phyloP scores from a whole-genome alignment of 768 basidiomycete species.

The Imleria badia region DNA sequence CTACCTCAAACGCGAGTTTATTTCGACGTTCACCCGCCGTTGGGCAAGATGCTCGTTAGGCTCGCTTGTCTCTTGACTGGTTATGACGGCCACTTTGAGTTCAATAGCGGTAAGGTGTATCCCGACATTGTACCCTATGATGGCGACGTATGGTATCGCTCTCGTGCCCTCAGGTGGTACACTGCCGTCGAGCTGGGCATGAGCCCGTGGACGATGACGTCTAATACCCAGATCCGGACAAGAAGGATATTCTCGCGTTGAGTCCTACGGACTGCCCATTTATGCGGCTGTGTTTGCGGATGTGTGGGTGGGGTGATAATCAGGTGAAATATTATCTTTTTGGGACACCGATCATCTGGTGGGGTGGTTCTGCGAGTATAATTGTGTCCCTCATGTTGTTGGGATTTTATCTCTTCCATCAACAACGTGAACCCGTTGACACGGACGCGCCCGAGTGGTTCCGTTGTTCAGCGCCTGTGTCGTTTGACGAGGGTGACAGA shows the following conservation, averaged over 20 bases:
- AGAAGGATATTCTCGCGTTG: slow-evolving; percentile 96
- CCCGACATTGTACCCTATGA: slow-evolving; percentile 83
- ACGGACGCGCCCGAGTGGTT: slow-evolving; percentile 75
- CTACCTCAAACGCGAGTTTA: slow-evolving; percentile 98
- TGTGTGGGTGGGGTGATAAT: slow-evolving; percentile 93
- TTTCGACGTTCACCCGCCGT: slow-evolving; percentile 97
- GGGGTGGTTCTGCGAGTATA: slow-evolving; percentile 74
- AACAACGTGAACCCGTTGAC: slow-evolving; percentile 87
- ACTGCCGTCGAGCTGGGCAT: slow-evolving; percentile 93
- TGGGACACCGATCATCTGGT: slow-evolving; percentile 92
- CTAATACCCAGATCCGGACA: slow-evolving; percentile 98
- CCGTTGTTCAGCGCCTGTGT: neutral
- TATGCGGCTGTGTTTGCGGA: slow-evolving; percentile 84
- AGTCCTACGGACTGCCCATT: slow-evolving; percentile 93
- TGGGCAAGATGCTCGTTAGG: slow-evolving; percentile 99
- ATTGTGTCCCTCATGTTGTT: slow-evolving; percentile 50
- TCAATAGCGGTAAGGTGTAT: slow-evolving; percentile 88
- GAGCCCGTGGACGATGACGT: slow-evolving; percentile 97
- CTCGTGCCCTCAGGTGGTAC: slow-evolving; percentile 96
- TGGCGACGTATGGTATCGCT: slow-evolving; percentile 91
- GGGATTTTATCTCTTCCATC: slow-evolving; percentile 72
- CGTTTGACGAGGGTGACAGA: slow-evolving; percentile 39
- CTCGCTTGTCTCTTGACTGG: slow-evolving; percentile 88
- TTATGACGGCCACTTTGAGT: slow-evolving; percentile 90
- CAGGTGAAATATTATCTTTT: slow-evolving; percentile 93